A percentile compares a stretch with the other conserved stretches of the same genome.
Evolutionary conservation across 176 grass and related monocot genomes (phyloP).

Genomic region (Aegilops umbellulata): DNA sequence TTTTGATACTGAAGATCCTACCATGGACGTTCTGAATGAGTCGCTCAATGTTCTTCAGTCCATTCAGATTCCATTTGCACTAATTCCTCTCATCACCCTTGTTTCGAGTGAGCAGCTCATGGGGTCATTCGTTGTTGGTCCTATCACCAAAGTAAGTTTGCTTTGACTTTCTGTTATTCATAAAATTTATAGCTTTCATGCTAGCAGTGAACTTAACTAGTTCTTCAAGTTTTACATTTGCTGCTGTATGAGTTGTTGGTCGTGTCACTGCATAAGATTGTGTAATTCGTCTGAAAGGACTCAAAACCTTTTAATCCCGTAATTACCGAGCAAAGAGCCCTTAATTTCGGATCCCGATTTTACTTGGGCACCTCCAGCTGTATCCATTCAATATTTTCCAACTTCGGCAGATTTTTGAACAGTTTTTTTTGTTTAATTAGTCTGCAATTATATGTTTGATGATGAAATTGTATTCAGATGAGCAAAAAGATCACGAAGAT

Average conservation of each 20-base stretch:
- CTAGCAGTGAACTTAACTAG: background rate
- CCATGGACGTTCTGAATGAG: conserved; percentile 91
- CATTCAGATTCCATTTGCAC: conserved; percentile 94
- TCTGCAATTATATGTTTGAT: background rate
- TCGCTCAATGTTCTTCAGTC: conserved; percentile 96
- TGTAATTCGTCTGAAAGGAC: background rate
- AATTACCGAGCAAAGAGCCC: background rate
- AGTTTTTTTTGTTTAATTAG: background rate
- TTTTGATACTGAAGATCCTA: conserved; percentile 89
- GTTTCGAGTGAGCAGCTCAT: conserved; percentile 94
- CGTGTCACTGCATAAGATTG: background rate
- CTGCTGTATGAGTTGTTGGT: background rate
- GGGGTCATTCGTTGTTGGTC: conserved; percentile 76
- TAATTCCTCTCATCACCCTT: conserved; percentile 87
- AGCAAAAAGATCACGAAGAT: background rate
- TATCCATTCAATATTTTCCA: background rate
- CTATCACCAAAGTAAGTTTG: conserved; percentile 76
- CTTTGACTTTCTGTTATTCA: conserved; percentile 8
- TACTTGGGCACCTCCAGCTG: background rate
- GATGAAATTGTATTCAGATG: background rate
- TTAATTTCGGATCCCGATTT: background rate
- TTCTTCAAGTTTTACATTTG: background rate
- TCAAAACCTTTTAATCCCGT: background rate
- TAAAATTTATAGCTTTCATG: background rate
- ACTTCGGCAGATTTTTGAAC: background rate